Conservation (phyloP, 2,329 filamentous ascomycete genomes). For the Onygena corvina region DNA sequence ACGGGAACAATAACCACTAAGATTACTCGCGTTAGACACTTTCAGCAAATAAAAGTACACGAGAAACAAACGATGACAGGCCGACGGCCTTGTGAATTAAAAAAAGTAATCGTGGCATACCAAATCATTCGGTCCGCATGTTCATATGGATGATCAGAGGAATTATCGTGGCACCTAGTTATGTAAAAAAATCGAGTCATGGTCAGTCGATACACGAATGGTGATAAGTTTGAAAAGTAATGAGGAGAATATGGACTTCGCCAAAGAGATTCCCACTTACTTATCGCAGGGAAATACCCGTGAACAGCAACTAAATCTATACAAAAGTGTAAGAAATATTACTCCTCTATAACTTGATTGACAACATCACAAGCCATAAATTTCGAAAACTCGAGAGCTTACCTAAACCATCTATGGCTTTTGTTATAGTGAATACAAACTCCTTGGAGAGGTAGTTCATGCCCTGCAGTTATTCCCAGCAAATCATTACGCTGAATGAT, state of each 20-base stretch:
- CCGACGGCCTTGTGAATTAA: too few relatives aligned
- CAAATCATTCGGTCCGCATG: conserved; percentile 78
- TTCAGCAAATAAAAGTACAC: not conserved
- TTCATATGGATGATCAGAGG: conserved; percentile 60
- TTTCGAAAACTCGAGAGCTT: conserved; percentile 10
- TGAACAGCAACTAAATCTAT: conserved; percentile 44
- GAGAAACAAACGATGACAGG: too few relatives aligned
- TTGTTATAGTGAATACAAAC: conserved; percentile 45
- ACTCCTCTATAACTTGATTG: not conserved
- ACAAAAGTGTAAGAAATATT: not conserved
- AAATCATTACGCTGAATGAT: conserved; percentile 36
- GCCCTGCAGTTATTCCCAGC: conserved; percentile 44
- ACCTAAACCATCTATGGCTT: conserved; percentile 47
- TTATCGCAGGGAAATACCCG: conserved; percentile 48
- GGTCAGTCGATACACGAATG: not conserved
- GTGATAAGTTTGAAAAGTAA: not conserved
- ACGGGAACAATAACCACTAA: conserved; percentile 57
- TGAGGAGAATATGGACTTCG: not conserved
- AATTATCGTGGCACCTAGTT: conserved; percentile 58
- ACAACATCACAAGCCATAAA: too few relatives aligned
- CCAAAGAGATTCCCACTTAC: conserved; percentile 24
- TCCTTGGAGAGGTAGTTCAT: conserved; percentile 43
- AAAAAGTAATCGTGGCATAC: conserved; percentile 22
- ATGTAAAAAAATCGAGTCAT: not conserved
- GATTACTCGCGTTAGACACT: not conserved